Evolutionary conservation across 495 filamentous ascomycete genomes (phyloP).

Genomic region (Penicillium coprophilum): DNA sequence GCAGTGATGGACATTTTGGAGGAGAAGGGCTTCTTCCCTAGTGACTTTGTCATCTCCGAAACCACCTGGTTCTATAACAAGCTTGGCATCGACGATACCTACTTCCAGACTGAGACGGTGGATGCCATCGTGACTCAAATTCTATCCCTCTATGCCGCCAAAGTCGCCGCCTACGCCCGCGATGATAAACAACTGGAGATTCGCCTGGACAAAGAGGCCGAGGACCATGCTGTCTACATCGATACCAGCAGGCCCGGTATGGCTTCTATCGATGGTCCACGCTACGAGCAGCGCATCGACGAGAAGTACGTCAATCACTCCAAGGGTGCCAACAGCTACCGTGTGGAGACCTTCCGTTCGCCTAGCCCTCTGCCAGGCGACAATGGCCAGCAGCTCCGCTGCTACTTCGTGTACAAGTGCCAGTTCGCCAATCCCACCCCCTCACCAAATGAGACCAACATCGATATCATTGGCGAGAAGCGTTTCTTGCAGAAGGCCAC

Average conservation of each 20-base stretch:
- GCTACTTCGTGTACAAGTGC: slow-evolving; percentile 98
- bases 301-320: slow-evolving; percentile 85
- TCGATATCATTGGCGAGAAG: slow-evolving; percentile 90
- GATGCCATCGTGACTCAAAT: slow-evolving; percentile 91
- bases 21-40: slow-evolving; percentile 82
- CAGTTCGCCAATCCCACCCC: slow-evolving; percentile 76
- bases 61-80: slow-evolving; percentile 96
- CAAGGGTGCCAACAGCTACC: slow-evolving; percentile 67
- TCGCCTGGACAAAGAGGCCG: slow-evolving; percentile 88
- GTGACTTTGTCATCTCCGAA: slow-evolving; percentile 77
- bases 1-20: slow-evolving; percentile 72
- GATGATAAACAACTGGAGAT: slow-evolving; percentile 95
- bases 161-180: slow-evolving; percentile 90
- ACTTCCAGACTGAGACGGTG: slow-evolving; percentile 89
- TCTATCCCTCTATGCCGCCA: slow-evolving; percentile 94
- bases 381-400: slow-evolving; percentile 77
- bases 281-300: slow-evolving; percentile 92
- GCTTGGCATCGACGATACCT: slow-evolving; percentile 97
- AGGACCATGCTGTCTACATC: slow-evolving; percentile 97
- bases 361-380: slow-evolving; percentile 68
- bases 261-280: slow-evolving; percentile 69
- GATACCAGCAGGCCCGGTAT: slow-evolving; percentile 91
- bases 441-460: slow-evolving; percentile 73
- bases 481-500: slow-evolving; percentile 94
- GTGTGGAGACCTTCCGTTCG: slow-evolving; percentile 95